Conservation (phyloP, 257 asterid genomes). For the Scutellaria galericulata region DNA sequence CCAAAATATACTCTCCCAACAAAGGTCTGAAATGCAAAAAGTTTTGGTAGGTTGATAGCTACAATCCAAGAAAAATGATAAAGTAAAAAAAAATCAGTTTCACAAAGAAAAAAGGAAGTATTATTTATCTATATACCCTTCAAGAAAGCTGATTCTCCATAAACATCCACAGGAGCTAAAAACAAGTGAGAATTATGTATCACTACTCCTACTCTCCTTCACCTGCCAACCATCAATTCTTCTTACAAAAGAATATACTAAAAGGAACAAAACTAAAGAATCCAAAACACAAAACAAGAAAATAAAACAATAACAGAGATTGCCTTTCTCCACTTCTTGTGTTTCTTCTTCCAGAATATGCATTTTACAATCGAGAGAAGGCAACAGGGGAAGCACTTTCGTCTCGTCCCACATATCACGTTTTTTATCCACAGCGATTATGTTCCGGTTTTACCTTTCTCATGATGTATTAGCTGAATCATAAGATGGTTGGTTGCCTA, state of each 20-base stretch:
- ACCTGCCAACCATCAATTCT: conserved; percentile 30
- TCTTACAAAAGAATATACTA: conserved; percentile 49
- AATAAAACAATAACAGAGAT: conserved; percentile 15
- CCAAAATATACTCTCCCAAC: too few relatives aligned
- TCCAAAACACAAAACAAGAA: conserved; percentile 27
- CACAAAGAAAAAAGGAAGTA: background rate
- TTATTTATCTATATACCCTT: conserved; percentile 15
- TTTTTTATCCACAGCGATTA: conserved; percentile 4
- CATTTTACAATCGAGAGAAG: conserved; percentile 1
- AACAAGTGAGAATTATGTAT: conserved; percentile 23
- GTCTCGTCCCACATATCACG: background rate
- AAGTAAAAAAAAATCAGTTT: background rate
- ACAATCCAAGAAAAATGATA: background rate
- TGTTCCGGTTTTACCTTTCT: conserved; percentile 23
- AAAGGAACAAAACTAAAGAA: conserved; percentile 39
- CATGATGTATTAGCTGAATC: conserved; percentile 17
- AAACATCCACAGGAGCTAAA: conserved; percentile 5
- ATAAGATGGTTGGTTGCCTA: background rate
- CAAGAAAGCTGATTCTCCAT: conserved; percentile 5
- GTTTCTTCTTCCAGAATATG: conserved; percentile 25
- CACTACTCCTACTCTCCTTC: conserved; percentile 18
- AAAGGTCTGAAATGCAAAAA: background rate
- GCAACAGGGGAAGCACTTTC: conserved; percentile 12
- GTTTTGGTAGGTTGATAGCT: background rate
- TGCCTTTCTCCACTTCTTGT: conserved; percentile 26